Evolutionary conservation across 2,329 filamentous ascomycete species (phyloP).

Genomic region (Rosellinia necatrix): DNA sequence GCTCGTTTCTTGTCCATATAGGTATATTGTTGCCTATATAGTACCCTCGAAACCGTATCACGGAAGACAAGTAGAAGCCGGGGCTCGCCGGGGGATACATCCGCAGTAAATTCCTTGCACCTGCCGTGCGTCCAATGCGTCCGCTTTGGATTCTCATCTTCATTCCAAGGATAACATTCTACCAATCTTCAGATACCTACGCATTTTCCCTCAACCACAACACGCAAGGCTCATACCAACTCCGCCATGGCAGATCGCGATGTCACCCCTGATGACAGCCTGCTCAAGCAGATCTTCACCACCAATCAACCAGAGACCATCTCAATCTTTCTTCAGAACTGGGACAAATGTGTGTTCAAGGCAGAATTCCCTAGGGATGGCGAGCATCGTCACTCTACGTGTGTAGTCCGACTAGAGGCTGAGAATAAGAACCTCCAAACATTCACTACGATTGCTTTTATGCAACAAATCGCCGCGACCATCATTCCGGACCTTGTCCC

Average conservation of each 20-base stretch:
- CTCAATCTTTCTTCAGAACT: constrained; percentile 17
- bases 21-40: no score
- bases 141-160: neutral
- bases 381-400: constrained; percentile 4
- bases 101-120: neutral
- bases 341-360: constrained; percentile 21
- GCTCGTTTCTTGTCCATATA: no score
- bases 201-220: constrained; percentile 11
- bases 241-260: constrained; percentile 12
- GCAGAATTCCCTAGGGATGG: constrained; percentile 4
- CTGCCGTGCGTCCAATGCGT: neutral
- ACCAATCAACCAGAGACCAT: constrained; percentile 8
- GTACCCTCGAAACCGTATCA: neutral
- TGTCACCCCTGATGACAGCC: constrained; percentile 16
- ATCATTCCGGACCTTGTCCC: constrained; percentile 17
- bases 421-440: neutral
- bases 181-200: constrained; percentile 12
- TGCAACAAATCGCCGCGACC: constrained; percentile 17
- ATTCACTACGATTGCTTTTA: constrained; percentile 11
- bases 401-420: constrained; percentile 15
- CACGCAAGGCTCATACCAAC: constrained; percentile 15
- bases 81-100: neutral
- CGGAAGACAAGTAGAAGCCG: neutral
- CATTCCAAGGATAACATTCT: constrained; percentile 5
- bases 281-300: constrained; percentile 19